Evolutionary conservation across 1,284 basidiomycete species (phyloP), one percentile per base, ranked within the genome.

Genomic region (Puccinia novopanici): DNA sequence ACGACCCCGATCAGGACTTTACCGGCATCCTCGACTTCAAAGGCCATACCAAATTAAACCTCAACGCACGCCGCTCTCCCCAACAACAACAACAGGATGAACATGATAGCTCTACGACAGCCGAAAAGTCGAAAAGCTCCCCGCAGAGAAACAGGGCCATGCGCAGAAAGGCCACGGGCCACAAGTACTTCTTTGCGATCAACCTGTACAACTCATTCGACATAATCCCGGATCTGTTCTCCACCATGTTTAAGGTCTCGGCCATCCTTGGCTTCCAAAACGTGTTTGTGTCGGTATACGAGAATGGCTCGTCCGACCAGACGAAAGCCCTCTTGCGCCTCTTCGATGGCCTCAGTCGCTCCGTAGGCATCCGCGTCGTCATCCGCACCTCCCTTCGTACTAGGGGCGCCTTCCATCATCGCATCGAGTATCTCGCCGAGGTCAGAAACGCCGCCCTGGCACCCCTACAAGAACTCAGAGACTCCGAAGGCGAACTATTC

Each of bases 171-270:
- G 83, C 82, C 76, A 85, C 86, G 86, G 89, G 80, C 82, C 95
- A 98, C 90, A 97, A 97, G 86, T 98, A 97, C 87, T 98, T 94
- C 87, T 96, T 98, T 87, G 95, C 94, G 76, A 97, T 98, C 89
- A 98, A 98, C 87, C 88, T 97, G 83, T 95, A 95, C 89, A 85
- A 85, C 82, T 85, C 85, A 22, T 98, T 98, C 89, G 94, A 96
- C 87, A 88, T 98, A 85, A 95, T 98, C 82, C 95, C 95, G 15
- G 95, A 98, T 87, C 89, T 98, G 50, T 97, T 98, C 86, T 91
- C 93, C 54, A 95, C 94, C n/a, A 91, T 98, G 83, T 97, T 98
- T 88, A 91, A 93, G 77, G 90, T 93, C 34, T 91, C 93, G 0
- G 89, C 93, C 24, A 90, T 98, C 82, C 89, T 98, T 45, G 95